Evolutionary conservation across 805 yeast genomes (phyloP), one percentile per base, ranked within the genome.

Genomic region (Hanseniaspora lindneri): DNA sequence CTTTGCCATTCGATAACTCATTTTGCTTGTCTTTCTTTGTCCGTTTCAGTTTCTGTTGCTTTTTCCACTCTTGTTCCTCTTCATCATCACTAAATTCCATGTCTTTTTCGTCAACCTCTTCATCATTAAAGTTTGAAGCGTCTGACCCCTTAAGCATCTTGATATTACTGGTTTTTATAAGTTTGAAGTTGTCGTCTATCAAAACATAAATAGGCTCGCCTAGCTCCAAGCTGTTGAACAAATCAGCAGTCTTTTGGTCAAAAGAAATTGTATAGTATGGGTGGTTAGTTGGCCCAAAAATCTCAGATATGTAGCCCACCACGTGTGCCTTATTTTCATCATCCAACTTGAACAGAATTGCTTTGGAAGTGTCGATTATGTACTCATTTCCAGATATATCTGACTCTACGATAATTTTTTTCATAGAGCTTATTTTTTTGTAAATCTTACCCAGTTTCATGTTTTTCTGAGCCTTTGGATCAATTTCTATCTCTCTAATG

Each of bases 21-120:
- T 8, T 33, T 52, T 6, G 55, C 53, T 58, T 60, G 41, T 58
- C 61, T 51, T 54, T 65, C 50, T 65, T 71, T 52, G 70, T 72
- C 56, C 74, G 76, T 63, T 75, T 75, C 51, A 73, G 74, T 64
- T 81, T 84, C 61, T 73, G 79, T 20, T 70, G 63, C 47, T 73
- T 75, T 59, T 82, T 88, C 39, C 75, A 75, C 30, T 75, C 80
- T 55, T 77, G 74, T 61, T 92, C 97, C 52, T 75, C 76, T 60
- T 89, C 97, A 63, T 92, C 97, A 61, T 92, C 97, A 1, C 96
- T 84, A 55, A 80, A 89, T 60, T 89, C 97, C 61, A 85, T 94
- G 61, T 92, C 97, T 27, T 83, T 94, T 55, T 79, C 87, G 0
- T 95, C 86, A 27, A 89, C 65, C 58, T 92, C 98, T 65, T 92